Conservation (phyloP, 805 yeast species). For the Wickerhamiella dianesei region DNA sequence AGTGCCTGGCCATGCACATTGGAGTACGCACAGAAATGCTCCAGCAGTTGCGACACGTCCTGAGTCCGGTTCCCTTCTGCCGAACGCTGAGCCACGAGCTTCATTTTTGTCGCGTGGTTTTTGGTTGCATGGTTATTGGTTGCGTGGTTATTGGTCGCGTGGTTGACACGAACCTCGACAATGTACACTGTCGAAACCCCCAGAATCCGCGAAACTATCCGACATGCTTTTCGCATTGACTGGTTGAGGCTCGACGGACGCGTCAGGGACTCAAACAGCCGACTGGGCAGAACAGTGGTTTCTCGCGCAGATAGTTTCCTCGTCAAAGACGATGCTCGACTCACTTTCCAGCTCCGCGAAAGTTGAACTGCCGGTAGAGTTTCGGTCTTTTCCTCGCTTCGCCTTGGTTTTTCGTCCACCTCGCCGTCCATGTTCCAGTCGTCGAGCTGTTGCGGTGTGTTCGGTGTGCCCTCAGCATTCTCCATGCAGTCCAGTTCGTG, state of each 20-base stretch:
- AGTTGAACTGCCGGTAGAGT: too few relatives aligned
- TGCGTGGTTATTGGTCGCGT: not conserved
- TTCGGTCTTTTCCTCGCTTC: not conserved
- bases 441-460: conserved; percentile 17
- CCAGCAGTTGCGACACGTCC: not conserved
- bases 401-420: conserved; percentile 13
- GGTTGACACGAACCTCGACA: conserved; percentile 12
- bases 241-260: conserved; percentile 15
- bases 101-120: not conserved
- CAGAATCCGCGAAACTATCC: conserved; percentile 17
- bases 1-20: conserved; percentile 2
- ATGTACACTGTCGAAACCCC: conserved; percentile 20
- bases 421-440: conserved; percentile 19
- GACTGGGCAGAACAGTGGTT: conserved; percentile 18
- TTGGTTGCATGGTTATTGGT: not conserved
- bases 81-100: not conserved
- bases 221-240: conserved; percentile 20
- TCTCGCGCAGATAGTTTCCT: conserved; percentile 2
- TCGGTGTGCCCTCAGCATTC: conserved; percentile 14
- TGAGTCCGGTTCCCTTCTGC: not conserved
- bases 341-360: not conserved
- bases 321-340: not conserved
- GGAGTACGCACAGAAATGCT: not conserved
- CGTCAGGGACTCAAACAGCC: conserved; percentile 18
- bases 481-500: conserved; percentile 19